Percentiles rank a stretch among this genome's conserved stretches.
Conservation (phyloP, 257 asterid genomes). For the Salvia miltiorrhiza region DNA sequence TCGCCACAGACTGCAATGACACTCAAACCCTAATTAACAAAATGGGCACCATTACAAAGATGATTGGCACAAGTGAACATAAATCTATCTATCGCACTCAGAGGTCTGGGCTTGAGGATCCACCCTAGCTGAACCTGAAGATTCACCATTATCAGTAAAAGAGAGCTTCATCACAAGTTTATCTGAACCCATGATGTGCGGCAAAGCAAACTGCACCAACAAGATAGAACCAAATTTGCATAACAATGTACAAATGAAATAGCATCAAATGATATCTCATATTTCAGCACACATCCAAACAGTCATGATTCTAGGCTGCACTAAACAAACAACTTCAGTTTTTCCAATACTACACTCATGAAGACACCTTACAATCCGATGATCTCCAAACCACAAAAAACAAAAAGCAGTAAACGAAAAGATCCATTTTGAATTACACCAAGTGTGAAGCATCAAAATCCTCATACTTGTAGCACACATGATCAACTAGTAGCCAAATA, state of each 20-base stretch:
- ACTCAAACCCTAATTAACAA: constrained; percentile 9
- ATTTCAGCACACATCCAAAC: neutral
- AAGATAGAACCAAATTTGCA: neutral
- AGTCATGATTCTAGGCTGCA: neutral
- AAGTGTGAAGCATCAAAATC: neutral
- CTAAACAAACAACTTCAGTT: neutral
- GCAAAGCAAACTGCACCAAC: constrained; percentile 81
- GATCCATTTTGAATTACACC: neutral
- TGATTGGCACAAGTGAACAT: neutral
- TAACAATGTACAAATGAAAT: neutral
- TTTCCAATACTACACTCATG: neutral
- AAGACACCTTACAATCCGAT: neutral
- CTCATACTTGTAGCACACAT: neutral
- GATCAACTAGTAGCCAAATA: neutral
- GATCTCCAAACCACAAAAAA: neutral
- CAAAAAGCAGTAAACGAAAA: too few relatives aligned
- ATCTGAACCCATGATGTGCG: constrained; percentile 95
- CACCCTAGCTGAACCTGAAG: constrained; percentile 23
- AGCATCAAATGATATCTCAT: neutral
- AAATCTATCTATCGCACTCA: constrained; percentile 77
- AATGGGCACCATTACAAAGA: neutral
- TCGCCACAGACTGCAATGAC: neutral
- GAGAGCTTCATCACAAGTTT: constrained; percentile 35
- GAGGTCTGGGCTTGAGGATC: constrained; percentile 41
- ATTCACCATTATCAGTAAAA: constrained; percentile 17